Percentiles rank a stretch among this genome's conserved stretches.
Conservation (phyloP, 768 basidiomycete genomes). For the Coprinopsis sp. region DNA sequence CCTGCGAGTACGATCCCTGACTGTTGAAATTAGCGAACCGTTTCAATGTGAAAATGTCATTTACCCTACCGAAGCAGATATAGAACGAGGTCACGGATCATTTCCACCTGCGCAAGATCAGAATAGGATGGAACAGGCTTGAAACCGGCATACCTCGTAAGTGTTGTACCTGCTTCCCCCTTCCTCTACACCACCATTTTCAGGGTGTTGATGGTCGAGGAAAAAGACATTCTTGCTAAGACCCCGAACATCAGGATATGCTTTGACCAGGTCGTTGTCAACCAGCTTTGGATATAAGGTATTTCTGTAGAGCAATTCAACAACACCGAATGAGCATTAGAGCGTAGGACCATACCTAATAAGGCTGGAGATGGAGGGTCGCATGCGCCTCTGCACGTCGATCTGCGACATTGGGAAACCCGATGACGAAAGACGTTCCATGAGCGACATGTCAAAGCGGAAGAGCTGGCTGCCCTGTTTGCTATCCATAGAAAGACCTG, state of each 20-base stretch:
- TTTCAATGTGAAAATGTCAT: too few species aligned
- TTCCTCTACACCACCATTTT: constrained; percentile 58
- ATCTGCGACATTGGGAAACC: constrained; percentile 66
- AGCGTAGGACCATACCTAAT: constrained; percentile 37
- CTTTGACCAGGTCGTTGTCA: constrained; percentile 48
- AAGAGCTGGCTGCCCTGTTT: constrained; percentile 48
- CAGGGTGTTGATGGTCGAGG: constrained; percentile 54
- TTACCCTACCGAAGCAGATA: constrained; percentile 39
- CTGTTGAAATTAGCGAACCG: too few species aligned
- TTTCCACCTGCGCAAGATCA: constrained; percentile 28
- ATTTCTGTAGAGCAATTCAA: constrained; percentile 28
- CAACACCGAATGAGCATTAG: neutral
- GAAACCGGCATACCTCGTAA: constrained; percentile 48
- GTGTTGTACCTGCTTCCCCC: constrained; percentile 60
- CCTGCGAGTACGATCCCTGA: constrained; percentile 40
- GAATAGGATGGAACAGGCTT: neutral
- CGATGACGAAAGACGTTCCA: constrained; percentile 62
- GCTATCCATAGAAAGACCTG: constrained; percentile 69
- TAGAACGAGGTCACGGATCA: constrained; percentile 41
- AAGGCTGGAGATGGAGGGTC: constrained; percentile 60
- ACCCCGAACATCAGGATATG: constrained; percentile 56
- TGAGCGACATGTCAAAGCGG: constrained; percentile 68
- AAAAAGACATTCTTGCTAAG: constrained; percentile 65
- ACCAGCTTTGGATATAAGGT: constrained; percentile 59
- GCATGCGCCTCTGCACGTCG: constrained; percentile 72